A percentile compares a stretch with the other conserved stretches of the same genome.
phyloP scores from a whole-genome alignment of 768 basidiomycete species.

The Podaxis rugospora region DNA sequence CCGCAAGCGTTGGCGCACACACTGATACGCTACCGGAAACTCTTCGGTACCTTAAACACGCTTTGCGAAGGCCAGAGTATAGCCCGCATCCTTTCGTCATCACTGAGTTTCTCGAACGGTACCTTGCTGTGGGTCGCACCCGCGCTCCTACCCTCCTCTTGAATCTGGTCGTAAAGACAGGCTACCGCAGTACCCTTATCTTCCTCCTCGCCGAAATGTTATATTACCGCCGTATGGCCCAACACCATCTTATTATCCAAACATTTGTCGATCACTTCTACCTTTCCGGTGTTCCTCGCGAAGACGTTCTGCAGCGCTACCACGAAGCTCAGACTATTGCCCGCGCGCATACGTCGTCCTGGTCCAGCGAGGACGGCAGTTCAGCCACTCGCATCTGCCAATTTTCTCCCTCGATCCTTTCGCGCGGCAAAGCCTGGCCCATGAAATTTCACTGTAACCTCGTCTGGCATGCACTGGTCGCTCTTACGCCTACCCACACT shows the following conservation, averaged over 20 bases:
- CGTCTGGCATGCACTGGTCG: slow-evolving; percentile 36
- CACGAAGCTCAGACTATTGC: neutral
- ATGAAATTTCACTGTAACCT: slow-evolving; percentile 27
- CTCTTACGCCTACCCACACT: slow-evolving; percentile 16
- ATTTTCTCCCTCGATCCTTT: slow-evolving; percentile 8
- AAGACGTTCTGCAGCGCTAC: slow-evolving; percentile 23
- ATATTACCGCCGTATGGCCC: slow-evolving; percentile 26
- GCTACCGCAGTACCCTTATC: slow-evolving; percentile 17
- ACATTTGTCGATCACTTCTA: slow-evolving; percentile 51
- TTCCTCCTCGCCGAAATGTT: slow-evolving; percentile 42
- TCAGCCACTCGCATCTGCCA: slow-evolving; percentile 9
- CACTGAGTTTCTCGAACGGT: slow-evolving; percentile 30
- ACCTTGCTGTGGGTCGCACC: slow-evolving; percentile 28
- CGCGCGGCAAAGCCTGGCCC: slow-evolving; percentile 30
- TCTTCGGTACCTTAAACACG: slow-evolving; percentile 21
- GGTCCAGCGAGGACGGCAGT: neutral
- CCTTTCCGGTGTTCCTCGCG: slow-evolving; percentile 46
- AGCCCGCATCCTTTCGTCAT: slow-evolving; percentile 25
- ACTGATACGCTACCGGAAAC: neutral
- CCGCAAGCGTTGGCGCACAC: neutral
- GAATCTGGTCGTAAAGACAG: slow-evolving; percentile 21
- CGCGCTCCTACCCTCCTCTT: slow-evolving; percentile 30
- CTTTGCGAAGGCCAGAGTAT: slow-evolving; percentile 8
- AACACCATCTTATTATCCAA: slow-evolving; percentile 30
- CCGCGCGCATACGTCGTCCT: too few species aligned